phyloP scores from a whole-genome alignment of 352 stramenopile species.

The Elongisporangium undulatum region DNA sequence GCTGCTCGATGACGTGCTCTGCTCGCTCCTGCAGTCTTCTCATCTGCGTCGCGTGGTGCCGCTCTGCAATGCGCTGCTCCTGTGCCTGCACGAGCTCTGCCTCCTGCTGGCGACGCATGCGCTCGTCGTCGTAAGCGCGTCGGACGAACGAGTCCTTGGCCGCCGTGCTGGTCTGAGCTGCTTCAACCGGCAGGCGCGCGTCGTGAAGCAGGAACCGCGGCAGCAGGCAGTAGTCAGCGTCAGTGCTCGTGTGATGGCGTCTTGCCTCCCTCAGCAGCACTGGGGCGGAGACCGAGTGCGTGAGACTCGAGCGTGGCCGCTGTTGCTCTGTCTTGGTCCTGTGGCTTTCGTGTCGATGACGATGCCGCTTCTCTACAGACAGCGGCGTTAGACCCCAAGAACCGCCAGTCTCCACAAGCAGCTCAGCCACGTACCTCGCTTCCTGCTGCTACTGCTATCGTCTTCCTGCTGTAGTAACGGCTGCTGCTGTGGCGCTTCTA shows the following conservation, averaged over 20 bases:
- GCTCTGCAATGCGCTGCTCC: conserved; percentile 18
- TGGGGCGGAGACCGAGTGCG: background rate
- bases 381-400: conserved; percentile 3
- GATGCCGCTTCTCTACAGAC: conserved; percentile 4
- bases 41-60: conserved; percentile 28
- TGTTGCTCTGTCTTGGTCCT: conserved; percentile 7
- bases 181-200: conserved; percentile 10
- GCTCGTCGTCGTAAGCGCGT: conserved; percentile 8
- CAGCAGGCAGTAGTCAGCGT: conserved; percentile 21
- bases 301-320: conserved; percentile 1
- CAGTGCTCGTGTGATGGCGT: conserved; percentile 5
- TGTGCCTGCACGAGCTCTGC: conserved; percentile 1
- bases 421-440: background rate
- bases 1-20: conserved; percentile 25
- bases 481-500: background rate
- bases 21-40: conserved; percentile 35
- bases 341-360: background rate
- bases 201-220: conserved; percentile 47
- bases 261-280: background rate
- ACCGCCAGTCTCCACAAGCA: background rate
- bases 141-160: conserved; percentile 12
- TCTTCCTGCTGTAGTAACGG: background rate
- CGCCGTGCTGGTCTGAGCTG: conserved; percentile 15
- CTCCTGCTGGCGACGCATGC: conserved; percentile 10
- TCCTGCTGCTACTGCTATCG: background rate